phyloP scores from a whole-genome alignment of 106 monocot genomes.

The Acorus gramineus region DNA sequence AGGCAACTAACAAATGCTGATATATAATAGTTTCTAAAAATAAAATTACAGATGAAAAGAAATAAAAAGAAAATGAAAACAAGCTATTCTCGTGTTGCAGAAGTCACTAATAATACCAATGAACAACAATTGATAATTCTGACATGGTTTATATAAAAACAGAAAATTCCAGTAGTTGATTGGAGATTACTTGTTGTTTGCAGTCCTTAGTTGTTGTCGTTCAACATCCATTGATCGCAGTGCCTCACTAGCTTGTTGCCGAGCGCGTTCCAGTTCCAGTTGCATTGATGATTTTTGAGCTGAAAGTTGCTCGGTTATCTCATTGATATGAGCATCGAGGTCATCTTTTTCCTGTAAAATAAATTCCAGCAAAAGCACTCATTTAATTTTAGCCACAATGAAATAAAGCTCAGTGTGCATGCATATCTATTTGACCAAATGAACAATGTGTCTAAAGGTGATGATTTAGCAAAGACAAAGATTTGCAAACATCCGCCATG shows the following conservation, averaged over 20 bases:
- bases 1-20: no score
- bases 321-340: constrained; percentile 62
- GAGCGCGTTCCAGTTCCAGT: constrained; percentile 66
- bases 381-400: no score
- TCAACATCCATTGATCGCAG: constrained; percentile 77
- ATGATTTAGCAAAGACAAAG: not conserved
- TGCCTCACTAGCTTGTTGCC: constrained; percentile 86
- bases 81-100: no score
- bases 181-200: constrained; percentile 68
- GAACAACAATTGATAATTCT: no score
- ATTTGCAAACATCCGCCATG: no score
- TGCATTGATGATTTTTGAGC: constrained; percentile 41
- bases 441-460: not conserved
- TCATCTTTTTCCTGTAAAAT: constrained; percentile 87
- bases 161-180: not conserved
- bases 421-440: no score
- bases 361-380: not conserved
- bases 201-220: constrained; percentile 65
- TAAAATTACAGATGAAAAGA: no score
- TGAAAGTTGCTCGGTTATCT: constrained; percentile 39
- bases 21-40: no score
- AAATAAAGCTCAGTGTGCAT: no score
- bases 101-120: no score
- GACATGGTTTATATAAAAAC: not conserved
- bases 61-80: no score